Evolutionary conservation across 1,284 basidiomycete genomes (phyloP).

Genomic region (Sanguinoderma infundibulare): DNA sequence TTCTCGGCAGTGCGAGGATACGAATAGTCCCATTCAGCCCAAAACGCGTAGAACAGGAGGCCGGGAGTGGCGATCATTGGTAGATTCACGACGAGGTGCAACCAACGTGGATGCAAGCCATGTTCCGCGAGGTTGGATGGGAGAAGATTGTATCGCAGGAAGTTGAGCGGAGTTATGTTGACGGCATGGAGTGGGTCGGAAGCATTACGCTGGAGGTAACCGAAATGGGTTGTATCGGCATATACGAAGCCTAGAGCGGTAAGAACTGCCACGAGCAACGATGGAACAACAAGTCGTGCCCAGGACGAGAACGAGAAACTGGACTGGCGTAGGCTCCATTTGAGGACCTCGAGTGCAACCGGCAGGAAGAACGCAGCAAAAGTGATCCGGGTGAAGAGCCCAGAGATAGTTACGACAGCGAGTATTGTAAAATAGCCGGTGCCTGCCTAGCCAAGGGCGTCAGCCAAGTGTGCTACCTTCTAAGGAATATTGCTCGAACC

Average conservation of each 20-base stretch:
- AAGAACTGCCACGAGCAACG: conserved; percentile 27
- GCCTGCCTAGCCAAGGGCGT: neutral
- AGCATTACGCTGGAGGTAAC: conserved; percentile 10
- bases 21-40: conserved; percentile 20
- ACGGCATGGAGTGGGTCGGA: conserved; percentile 10
- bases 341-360: conserved; percentile 32
- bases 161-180: conserved; percentile 43
- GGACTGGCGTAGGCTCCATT: conserved; percentile 19
- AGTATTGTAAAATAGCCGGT: conserved; percentile 27
- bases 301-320: conserved; percentile 9
- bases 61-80: conserved; percentile 44
- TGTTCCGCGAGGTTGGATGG: conserved; percentile 43
- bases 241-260: conserved; percentile 27
- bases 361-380: conserved; percentile 41
- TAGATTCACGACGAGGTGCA: conserved; percentile 43
- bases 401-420: conserved; percentile 30
- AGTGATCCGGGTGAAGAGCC: conserved; percentile 42
- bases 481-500: neutral
- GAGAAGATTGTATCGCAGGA: conserved; percentile 43
- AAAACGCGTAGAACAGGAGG: conserved; percentile 31
- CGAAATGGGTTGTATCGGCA: conserved; percentile 40
- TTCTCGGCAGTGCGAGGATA: conserved; percentile 9
- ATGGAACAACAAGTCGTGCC: conserved; percentile 19
- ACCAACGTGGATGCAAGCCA: conserved; percentile 46
- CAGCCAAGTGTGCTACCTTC: neutral